phyloP scores from a whole-genome alignment of 1,284 basidiomycete genomes.

The Lentinus polychrous region DNA sequence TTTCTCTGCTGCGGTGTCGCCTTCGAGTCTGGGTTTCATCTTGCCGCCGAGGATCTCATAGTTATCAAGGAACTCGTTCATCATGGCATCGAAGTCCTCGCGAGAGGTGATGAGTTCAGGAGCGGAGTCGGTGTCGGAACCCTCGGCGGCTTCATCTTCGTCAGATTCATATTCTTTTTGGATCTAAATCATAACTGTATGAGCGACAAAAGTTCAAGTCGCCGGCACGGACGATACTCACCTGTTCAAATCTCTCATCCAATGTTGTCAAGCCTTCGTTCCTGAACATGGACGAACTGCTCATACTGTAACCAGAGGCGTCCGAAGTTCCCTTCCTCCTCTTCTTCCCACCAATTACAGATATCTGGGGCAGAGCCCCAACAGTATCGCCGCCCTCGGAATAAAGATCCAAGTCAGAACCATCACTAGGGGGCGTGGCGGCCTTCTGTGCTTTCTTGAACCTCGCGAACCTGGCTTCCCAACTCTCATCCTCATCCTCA shows the following conservation, averaged over 20 bases:
- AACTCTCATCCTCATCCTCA: conserved; percentile 30
- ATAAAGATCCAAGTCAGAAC: conserved; percentile 38
- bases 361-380: conserved; percentile 58
- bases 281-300: conserved; percentile 91
- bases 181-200: conserved; percentile 35
- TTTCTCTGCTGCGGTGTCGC: conserved; percentile 70
- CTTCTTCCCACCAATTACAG: conserved; percentile 75
- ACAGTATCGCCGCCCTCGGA: conserved; percentile 84
- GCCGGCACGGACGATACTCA: conserved; percentile 27
- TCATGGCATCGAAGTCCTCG: conserved; percentile 86
- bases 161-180: conserved; percentile 73
- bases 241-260: conserved; percentile 93
- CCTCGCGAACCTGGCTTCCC: conserved; percentile 72
- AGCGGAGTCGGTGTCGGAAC: conserved; percentile 53
- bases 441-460: conserved; percentile 59
- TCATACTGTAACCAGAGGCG: conserved; percentile 94
- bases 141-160: conserved; percentile 46
- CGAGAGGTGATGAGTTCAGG: conserved; percentile 75
- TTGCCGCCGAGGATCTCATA: conserved; percentile 92
- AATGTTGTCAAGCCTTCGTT: conserved; percentile 85
- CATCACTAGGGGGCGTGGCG: conserved; percentile 29
- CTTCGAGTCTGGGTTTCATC: conserved; percentile 68
- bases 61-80: conserved; percentile 91
- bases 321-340: conserved; percentile 73
- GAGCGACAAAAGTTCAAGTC: neutral